Percentiles rank a stretch among this genome's conserved stretches.
These are phyloP conservation scores for Paraphaeosphaeria sporulosa DNA, from an alignment of 2,329 filamentous ascomycete genomes.

Conservation along the genomic window DNA sequence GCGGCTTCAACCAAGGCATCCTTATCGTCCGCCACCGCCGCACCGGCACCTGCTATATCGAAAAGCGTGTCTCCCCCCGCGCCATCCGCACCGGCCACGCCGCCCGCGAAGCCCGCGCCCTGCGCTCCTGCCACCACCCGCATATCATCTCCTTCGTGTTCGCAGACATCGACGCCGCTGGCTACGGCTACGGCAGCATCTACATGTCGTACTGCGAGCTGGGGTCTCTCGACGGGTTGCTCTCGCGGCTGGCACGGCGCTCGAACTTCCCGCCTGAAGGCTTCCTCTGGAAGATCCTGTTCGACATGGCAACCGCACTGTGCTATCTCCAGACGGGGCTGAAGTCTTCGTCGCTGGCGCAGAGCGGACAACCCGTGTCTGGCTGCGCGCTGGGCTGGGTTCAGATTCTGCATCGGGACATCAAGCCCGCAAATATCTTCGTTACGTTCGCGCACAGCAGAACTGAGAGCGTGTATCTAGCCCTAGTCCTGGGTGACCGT, in stretches of 20 bases:
- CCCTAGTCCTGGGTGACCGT: conserved; percentile 20
- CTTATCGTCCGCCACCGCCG: not conserved
- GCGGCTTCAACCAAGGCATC: conserved; percentile 4
- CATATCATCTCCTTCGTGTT: conserved; percentile 11
- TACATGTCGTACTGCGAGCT: conserved; percentile 27
- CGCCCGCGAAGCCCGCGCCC: conserved; percentile 13
- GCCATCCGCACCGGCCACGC: conserved; percentile 9
- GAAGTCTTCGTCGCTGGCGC: not conserved
- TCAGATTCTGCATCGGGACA: conserved; percentile 23
- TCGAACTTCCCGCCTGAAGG: conserved; percentile 12
- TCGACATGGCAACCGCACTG: conserved; percentile 22
- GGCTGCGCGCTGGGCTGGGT: conserved; percentile 10
- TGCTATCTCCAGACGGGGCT: conserved; percentile 20
- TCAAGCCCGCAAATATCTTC: conserved; percentile 29
- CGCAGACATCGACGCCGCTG: conserved; percentile 2
- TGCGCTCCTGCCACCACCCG: conserved; percentile 6
- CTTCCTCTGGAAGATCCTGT: conserved; percentile 25
- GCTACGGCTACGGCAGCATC: conserved; percentile 11
- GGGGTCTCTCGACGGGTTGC: conserved; percentile 22
- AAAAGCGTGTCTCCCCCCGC: conserved; percentile 13
- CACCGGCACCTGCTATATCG: conserved; percentile 2
- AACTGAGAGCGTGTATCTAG: conserved; percentile 9
- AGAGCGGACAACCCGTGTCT: not conserved
- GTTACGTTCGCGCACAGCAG: conserved; percentile 14
- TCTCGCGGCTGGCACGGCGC: conserved; percentile 1